phyloP scores from a whole-genome alignment of 108 stramenopile genomes.

The Skeletonema grethae region DNA sequence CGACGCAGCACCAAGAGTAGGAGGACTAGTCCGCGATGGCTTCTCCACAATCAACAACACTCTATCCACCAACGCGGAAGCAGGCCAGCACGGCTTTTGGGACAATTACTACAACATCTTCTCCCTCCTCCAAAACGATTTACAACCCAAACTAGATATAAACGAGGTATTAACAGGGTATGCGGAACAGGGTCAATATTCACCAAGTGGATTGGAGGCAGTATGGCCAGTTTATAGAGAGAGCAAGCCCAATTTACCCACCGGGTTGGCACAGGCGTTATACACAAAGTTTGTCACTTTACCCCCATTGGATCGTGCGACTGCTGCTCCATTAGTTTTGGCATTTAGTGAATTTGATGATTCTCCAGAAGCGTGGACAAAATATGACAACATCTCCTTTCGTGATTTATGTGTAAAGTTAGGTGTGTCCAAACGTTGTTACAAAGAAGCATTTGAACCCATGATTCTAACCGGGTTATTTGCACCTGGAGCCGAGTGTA shows the following conservation, averaged over 20 bases:
- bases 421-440: conserved; percentile 65
- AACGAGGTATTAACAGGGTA: conserved; percentile 63
- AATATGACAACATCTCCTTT: conserved; percentile 72
- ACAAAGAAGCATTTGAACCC: conserved; percentile 83
- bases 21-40: conserved; percentile 82
- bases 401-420: conserved; percentile 72
- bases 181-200: conserved; percentile 78
- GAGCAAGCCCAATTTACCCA: conserved; percentile 47
- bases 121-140: conserved; percentile 44
- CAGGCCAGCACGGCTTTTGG: conserved; percentile 88
- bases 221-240: conserved; percentile 72
- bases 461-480: conserved; percentile 84
- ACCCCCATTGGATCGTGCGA: conserved; percentile 51
- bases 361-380: conserved; percentile 61
- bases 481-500: conserved; percentile 80
- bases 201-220: conserved; percentile 68
- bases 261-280: conserved; percentile 70
- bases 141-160: conserved; percentile 13
- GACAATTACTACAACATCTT: conserved; percentile 81
- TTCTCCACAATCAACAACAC: conserved; percentile 56
- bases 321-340: conserved; percentile 68
- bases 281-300: conserved; percentile 66
- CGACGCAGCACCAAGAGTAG: conserved; percentile 70
- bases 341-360: conserved; percentile 82
- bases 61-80: conserved; percentile 47